phyloP scores from a whole-genome alignment of 2,329 filamentous ascomycete genomes.

The Trichoderma sp. region DNA sequence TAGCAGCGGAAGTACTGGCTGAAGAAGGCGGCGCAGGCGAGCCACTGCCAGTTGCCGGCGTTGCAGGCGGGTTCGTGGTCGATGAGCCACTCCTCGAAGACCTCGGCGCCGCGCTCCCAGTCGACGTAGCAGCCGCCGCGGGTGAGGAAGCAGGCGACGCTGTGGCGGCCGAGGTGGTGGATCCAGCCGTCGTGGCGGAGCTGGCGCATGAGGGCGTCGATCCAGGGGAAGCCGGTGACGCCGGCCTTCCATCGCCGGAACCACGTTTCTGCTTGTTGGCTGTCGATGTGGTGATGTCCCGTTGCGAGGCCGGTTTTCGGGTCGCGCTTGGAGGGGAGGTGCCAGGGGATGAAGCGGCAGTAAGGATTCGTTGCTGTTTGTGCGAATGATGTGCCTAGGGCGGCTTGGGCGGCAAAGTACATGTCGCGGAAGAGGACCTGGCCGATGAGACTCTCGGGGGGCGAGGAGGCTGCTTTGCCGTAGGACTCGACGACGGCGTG shows the following conservation, averaged over 20 bases:
- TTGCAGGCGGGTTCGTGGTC: slow-evolving; percentile 75
- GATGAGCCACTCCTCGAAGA: slow-evolving; percentile 72
- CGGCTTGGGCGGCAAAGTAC: slow-evolving; percentile 76
- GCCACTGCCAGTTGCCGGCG: slow-evolving; percentile 75
- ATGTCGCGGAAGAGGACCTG: slow-evolving; percentile 77
- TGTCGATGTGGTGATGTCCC: slow-evolving; percentile 62
- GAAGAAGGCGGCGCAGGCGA: slow-evolving; percentile 73
- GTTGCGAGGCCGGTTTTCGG: slow-evolving; percentile 46
- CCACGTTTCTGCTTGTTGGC: slow-evolving; percentile 58
- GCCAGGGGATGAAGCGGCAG: slow-evolving; percentile 76
- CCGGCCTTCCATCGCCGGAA: slow-evolving; percentile 68
- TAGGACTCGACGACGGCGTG: slow-evolving; percentile 59
- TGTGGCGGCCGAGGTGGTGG: slow-evolving; percentile 72
- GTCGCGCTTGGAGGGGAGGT: slow-evolving; percentile 60
- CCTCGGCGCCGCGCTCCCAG: slow-evolving; percentile 75
- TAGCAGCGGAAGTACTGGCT: slow-evolving; percentile 69
- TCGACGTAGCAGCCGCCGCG: slow-evolving; percentile 73
- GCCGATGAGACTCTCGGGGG: slow-evolving; percentile 67
- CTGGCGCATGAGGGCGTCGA: slow-evolving; percentile 77
- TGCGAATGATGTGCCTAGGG: slow-evolving; percentile 59
- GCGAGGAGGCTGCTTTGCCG: slow-evolving; percentile 54
- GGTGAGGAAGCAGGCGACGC: slow-evolving; percentile 79
- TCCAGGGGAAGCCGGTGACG: slow-evolving; percentile 73
- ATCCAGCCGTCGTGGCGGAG: slow-evolving; percentile 72
- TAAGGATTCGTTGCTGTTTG: slow-evolving; percentile 64